Percentiles rank a stretch among this genome's conserved stretches.
These are phyloP conservation scores for Chlorella sp. DNA, from an alignment of 139 green algal genomes.

Conservation along the genomic window DNA sequence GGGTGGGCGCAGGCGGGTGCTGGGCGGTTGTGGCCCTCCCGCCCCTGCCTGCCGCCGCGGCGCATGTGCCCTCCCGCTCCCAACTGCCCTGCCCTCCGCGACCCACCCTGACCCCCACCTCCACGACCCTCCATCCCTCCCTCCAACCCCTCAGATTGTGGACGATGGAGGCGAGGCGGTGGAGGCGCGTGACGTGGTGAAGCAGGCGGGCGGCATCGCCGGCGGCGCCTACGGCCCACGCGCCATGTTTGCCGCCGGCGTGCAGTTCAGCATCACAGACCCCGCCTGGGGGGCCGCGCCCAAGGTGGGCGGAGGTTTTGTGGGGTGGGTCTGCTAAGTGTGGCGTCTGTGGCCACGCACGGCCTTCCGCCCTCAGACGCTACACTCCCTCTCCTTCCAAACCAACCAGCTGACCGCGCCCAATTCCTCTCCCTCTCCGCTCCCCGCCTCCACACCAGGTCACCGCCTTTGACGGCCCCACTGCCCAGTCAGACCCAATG, in stretches of 20 bases:
- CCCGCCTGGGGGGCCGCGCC: slow-evolving; percentile 8
- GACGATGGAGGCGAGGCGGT: slow-evolving; percentile 39
- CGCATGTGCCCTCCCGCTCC: neutral
- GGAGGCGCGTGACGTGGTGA: slow-evolving; percentile 40
- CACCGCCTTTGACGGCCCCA: slow-evolving; percentile 31
- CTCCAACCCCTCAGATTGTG: slow-evolving; percentile 36
- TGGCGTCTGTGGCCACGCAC: neutral
- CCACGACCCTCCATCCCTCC: slow-evolving; percentile 20
- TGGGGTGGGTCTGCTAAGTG: neutral
- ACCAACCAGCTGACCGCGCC: slow-evolving; percentile 30
- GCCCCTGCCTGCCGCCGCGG: too few species aligned
- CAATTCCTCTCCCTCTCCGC: slow-evolving; percentile 38
- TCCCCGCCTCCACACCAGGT: slow-evolving; percentile 16
- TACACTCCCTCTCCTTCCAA: neutral
- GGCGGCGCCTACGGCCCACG: neutral
- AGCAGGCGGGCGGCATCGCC: slow-evolving; percentile 30
- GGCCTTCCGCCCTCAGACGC: neutral
- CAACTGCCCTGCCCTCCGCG: too few species aligned
- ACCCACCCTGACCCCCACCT: neutral
- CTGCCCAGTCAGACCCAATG: slow-evolving; percentile 31
- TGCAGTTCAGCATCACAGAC: slow-evolving; percentile 57
- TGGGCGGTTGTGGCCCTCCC: too few species aligned
- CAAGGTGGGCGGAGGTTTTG: neutral
- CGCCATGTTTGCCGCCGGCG: slow-evolving; percentile 33
- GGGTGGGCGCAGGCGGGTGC: neutral